Base-by-base conservation (phyloP, 768 basidiomycete species). In the Fibroporia radiculosa region DNA sequence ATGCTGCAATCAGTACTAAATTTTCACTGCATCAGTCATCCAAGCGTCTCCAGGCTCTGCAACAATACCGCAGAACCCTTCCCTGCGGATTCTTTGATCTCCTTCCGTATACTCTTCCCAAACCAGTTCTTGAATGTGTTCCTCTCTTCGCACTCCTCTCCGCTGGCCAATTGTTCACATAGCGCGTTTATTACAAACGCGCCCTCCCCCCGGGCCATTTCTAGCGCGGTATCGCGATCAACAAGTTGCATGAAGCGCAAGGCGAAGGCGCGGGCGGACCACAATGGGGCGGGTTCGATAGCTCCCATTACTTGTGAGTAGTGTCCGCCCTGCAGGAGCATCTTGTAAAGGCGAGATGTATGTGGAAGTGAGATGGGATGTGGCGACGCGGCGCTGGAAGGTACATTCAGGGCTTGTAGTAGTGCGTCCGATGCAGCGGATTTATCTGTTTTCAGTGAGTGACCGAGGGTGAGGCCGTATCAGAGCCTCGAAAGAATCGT, bases 281-380 rank as follows among this genome's bases (percentile, higher is more conserved):
- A 91, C 1, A 61, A 52, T 2, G 72, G 54, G 2, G 74, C 68
- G 6, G 62, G 71, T 25, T 75, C 72, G 28, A 93, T 67, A 2
- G 72, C 49, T 18, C 72, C 71, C 2, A 78, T 73, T 0, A 73
- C 60, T 25, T 79, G 82, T 48, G 78, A 80, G 64, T 81, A 96
- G 59, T 93, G 91, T 0, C 93, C 93, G 4, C 93, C 93, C 58
- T 93, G 90, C 1, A 96, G 71, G 5, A 96, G 77, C 5, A 80
- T 80, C 61, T 96, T 96, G 73, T 90, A 93, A 39, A 93, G 58
- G 31, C 93, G 75, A 3, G 87, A 83, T 0, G 83, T 77, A 54
- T 91, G 89, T 1, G 90, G 78, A 11, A 92, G 72, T 56, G 93
- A 84, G 47, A 93, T 83, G 13, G 76, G 74, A 62, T 92, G 88